These are phyloP conservation scores for Scheffersomyces stipitis DNA, from an alignment of 805 yeast species.

Conservation along the genomic window DNA sequence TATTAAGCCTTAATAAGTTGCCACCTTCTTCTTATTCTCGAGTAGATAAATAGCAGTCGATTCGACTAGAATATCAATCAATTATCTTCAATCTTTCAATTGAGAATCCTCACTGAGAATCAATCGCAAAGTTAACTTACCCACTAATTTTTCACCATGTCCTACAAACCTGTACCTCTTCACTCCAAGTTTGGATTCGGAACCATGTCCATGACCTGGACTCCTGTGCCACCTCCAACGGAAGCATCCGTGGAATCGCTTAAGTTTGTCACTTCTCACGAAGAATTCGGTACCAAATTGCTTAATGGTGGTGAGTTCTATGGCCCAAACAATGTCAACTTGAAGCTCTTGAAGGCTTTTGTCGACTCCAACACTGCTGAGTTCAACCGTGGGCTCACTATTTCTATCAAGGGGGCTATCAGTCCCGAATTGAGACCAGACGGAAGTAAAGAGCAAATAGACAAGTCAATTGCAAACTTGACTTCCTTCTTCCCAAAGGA, in stretches of 20 bases:
- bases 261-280: constrained; percentile 42
- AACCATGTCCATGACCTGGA: constrained; percentile 80
- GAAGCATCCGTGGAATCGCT: constrained; percentile 55
- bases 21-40: too few species aligned
- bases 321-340: constrained; percentile 53
- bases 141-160: too few species aligned
- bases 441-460: constrained; percentile 49
- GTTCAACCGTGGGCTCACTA: constrained; percentile 49
- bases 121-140: too few species aligned
- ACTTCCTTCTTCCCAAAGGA: constrained; percentile 27
- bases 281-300: constrained; percentile 48
- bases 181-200: constrained; percentile 59
- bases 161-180: constrained; percentile 1
- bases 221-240: constrained; percentile 52
- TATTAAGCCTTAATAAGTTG: too few species aligned
- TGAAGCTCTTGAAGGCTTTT: constrained; percentile 57
- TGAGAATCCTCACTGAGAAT: too few species aligned
- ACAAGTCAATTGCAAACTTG: constrained; percentile 47
- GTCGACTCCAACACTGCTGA: constrained; percentile 55
- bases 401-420: constrained; percentile 70
- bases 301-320: constrained; percentile 81
- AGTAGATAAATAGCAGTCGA: too few species aligned
- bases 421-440: constrained; percentile 44
- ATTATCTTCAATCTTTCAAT: too few species aligned
- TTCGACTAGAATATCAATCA: too few species aligned